Evolutionary conservation across 208 protist genomes (phyloP).

Genomic region (Naegleria fowleri): DNA sequence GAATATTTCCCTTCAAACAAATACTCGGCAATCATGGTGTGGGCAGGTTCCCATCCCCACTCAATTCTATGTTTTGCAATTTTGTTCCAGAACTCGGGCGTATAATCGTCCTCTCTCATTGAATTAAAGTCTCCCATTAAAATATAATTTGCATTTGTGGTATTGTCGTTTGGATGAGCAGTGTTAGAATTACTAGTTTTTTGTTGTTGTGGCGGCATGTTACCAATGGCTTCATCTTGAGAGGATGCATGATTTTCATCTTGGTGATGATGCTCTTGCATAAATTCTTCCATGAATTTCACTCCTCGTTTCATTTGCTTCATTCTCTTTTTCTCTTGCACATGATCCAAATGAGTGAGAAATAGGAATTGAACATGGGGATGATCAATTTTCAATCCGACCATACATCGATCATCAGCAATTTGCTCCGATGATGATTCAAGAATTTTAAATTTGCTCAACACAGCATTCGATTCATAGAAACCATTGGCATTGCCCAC

Average conservation of each 20-base stretch:
- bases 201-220: too few species aligned
- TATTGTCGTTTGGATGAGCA: background rate
- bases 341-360: background rate
- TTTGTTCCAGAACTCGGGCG: background rate
- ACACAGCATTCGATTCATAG: background rate
- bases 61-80: background rate
- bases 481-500: background rate
- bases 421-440: background rate
- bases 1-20: background rate
- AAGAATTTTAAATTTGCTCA: background rate
- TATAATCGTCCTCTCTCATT: background rate
- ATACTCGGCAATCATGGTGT: background rate
- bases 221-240: too few species aligned
- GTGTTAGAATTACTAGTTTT: too few species aligned
- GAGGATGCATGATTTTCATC: too few species aligned
- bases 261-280: background rate
- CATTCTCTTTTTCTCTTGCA: background rate
- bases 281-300: background rate
- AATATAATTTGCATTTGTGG: background rate
- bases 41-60: background rate
- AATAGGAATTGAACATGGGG: background rate
- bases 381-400: background rate
- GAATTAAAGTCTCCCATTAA: background rate
- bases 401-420: background rate
- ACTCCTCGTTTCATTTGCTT: background rate